Evolutionary conservation across 2,329 filamentous ascomycete species (phyloP), one percentile per base, ranked within the genome.

Genomic region (Botrytis byssoidea): DNA sequence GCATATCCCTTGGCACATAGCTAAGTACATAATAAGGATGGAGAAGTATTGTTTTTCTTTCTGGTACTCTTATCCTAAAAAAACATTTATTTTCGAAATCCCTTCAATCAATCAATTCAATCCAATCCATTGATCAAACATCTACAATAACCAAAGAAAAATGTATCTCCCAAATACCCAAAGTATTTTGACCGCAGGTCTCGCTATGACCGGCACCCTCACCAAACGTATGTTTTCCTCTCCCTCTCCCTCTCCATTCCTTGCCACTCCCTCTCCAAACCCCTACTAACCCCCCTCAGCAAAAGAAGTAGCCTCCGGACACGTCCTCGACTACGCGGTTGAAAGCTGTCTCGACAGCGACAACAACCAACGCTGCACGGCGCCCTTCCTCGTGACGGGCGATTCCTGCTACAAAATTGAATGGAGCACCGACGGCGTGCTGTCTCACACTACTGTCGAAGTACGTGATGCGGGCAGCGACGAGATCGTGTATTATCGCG

Each of bases 401-500:
- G 79, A 79, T 51, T 80, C 79, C 12, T 85, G 84, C 81, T 85
- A 85, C 78, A 75, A 77, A 22, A 74, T 85, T 20, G 77, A 81
- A 61, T 85, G 83, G 83, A 77, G 74, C 29, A 84, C 83, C 35
- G 79, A 83, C 16, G 82, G 74, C 29, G 73, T 79, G 1, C 67
- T 85, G 16, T 83, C 81, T 20, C 84, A 85, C 75, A 84, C 82
- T 2, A 84, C 83, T 0, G 81, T 80, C 67, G 83, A 84, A 78
- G 79, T 82, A 6, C 76, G 78, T 35, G 81, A 84, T 75, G 82
- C 82, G 10, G 83, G 80, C 2, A 80, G 81, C 61, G 79, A 77
- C 65, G 83, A 85, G 77, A 74, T 85, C 22, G 84, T 85, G 8
- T 85, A 80, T 76, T 85, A 85, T 74, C 79, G 84, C 22, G 84